Evolutionary conservation across 228 moss, liverwort and hornwort species (phyloP).

Genomic region (Sphagnum fallax): DNA sequence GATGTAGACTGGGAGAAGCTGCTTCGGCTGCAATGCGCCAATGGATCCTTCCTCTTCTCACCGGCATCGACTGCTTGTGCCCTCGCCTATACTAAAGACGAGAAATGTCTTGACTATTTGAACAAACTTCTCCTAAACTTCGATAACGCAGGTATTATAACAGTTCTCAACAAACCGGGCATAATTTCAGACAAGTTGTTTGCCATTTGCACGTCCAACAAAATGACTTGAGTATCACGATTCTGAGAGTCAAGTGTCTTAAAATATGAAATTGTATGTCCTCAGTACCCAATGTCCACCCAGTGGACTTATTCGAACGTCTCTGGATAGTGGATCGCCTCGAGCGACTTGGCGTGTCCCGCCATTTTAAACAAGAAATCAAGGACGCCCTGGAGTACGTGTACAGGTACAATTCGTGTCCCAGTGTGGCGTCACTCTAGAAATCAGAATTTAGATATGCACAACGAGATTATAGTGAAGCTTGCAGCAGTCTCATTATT

Average conservation of each 20-base stretch:
- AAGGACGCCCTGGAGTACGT: slow-evolving; percentile 41
- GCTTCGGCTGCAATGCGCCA: slow-evolving; percentile 52
- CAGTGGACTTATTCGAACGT: slow-evolving; percentile 65
- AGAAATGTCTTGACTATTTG: slow-evolving; percentile 58
- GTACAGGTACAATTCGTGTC: slow-evolving; percentile 13
- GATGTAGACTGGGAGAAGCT: slow-evolving; percentile 61
- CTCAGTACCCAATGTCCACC: slow-evolving; percentile 65
- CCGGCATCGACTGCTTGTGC: slow-evolving; percentile 85
- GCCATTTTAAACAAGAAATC: slow-evolving; percentile 35
- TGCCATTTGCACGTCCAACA: too few species aligned
- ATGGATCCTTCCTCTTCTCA: slow-evolving; percentile 68
- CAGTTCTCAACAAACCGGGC: not conserved
- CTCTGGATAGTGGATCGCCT: slow-evolving; percentile 49
- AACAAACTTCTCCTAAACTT: slow-evolving; percentile 29
- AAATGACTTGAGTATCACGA: too few species aligned
- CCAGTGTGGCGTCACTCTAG: too few species aligned
- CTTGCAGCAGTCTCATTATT: too few species aligned
- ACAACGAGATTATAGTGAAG: too few species aligned
- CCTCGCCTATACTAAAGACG: slow-evolving; percentile 57
- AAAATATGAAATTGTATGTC: not conserved
- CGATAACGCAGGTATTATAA: slow-evolving; percentile 20
- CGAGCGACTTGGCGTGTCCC: slow-evolving; percentile 42
- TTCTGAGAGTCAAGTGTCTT: too few species aligned
- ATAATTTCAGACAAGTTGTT: too few species aligned
- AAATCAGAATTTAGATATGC: too few species aligned